These are phyloP conservation scores for Carex kokanica DNA, from an alignment of 176 grass and related monocot genomes.

Conservation along the genomic window DNA sequence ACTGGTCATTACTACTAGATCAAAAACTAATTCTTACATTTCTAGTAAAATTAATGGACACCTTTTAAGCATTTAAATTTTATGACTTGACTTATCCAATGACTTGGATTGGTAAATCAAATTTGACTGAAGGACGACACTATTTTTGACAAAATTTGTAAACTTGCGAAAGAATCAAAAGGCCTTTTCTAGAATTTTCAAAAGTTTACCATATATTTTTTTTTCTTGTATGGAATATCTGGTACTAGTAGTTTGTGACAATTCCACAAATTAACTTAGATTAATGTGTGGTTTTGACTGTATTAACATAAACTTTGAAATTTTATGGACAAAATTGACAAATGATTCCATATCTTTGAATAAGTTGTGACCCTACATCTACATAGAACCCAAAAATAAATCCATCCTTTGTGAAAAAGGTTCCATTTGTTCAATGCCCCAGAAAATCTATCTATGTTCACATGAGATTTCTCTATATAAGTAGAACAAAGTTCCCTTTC, in stretches of 20 bases:
- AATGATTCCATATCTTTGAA: not conserved
- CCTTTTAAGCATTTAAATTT: not conserved
- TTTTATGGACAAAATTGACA: not conserved
- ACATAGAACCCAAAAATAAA: not conserved
- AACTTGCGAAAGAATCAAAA: not conserved
- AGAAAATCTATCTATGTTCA: conserved; percentile 10
- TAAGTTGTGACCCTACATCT: not conserved
- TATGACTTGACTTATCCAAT: not conserved
- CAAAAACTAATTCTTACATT: not conserved
- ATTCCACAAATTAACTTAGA: not conserved
- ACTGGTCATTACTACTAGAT: no score
- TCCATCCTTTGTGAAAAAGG: not conserved
- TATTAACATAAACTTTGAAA: not conserved
- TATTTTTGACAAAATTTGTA: not conserved
- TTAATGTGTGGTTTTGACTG: not conserved
- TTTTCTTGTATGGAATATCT: not conserved
- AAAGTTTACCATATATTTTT: no score
- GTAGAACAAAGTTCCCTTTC: not conserved
- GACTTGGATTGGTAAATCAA: no score
- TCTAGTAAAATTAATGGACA: not conserved
- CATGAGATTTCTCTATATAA: conserved; percentile 10
- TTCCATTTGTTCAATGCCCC: not conserved
- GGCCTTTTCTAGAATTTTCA: not conserved
- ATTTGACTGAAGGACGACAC: no score
- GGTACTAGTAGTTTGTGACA: not conserved